These are phyloP conservation scores for Zymoseptoria passerinii DNA, from an alignment of 2,329 filamentous ascomycete genomes.

Conservation along the genomic window DNA sequence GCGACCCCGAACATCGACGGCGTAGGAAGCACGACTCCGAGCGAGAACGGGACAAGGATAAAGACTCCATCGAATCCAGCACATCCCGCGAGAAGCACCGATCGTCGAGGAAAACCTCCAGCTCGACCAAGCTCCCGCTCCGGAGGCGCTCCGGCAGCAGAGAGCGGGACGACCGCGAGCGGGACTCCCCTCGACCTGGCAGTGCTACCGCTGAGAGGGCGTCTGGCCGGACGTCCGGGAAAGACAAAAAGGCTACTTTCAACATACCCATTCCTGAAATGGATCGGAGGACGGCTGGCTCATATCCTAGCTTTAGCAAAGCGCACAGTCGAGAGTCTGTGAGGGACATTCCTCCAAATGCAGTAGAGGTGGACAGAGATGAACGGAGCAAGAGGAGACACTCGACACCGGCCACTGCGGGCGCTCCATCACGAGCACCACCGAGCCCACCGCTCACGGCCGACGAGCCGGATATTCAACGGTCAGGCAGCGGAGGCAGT, in stretches of 20 bases:
- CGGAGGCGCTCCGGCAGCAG: slow-evolving; percentile 18
- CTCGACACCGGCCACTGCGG: slow-evolving; percentile 19
- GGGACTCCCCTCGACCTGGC: slow-evolving; percentile 17
- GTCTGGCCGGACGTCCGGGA: slow-evolving; percentile 1
- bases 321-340: slow-evolving; percentile 84
- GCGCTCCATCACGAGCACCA: slow-evolving; percentile 29
- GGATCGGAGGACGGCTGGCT: slow-evolving; percentile 42
- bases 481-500: slow-evolving; percentile 38
- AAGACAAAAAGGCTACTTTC: slow-evolving; percentile 13
- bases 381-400: slow-evolving; percentile 20
- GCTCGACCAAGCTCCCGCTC: slow-evolving; percentile 19
- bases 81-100: slow-evolving; percentile 21
- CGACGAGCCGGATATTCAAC: slow-evolving; percentile 36
- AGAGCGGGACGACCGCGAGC: slow-evolving; percentile 22
- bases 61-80: slow-evolving; percentile 11
- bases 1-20: slow-evolving; percentile 23
- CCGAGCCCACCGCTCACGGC: slow-evolving; percentile 42
- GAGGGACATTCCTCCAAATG: slow-evolving; percentile 44
- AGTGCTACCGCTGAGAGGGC: slow-evolving; percentile 4
- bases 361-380: slow-evolving; percentile 34
- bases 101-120: slow-evolving; percentile 22
- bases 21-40: slow-evolving; percentile 23
- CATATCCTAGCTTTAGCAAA: slow-evolving; percentile 81
- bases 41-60: slow-evolving; percentile 21
- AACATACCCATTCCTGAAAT: slow-evolving; percentile 40